Base-by-base conservation (phyloP, 1,284 basidiomycete genomes). In the Fomitopsis palustris region DNA sequence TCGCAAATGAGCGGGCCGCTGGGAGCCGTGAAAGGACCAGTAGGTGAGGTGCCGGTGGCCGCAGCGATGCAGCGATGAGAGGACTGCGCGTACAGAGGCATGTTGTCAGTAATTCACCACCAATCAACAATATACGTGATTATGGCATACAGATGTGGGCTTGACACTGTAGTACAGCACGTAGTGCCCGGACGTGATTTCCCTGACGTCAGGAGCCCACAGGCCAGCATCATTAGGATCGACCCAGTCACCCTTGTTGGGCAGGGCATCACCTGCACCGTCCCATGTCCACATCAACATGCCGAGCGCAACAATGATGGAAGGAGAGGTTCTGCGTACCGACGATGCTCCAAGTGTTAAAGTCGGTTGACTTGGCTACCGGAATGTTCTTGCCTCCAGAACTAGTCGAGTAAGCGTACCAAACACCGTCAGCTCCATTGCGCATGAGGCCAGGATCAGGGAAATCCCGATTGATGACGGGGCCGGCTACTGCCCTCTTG, bases 1-100 rank as follows among this genome's bases (percentile, higher is more conserved):
- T 64, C 60, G 55, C 66, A 67, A 31, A 61, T 59, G 42, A 68
- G 60, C 1, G 66, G 60, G 8, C 58, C 49, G 9, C 58, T 37
- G n/a, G 59, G 53, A 1, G 66, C 65, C 12, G 61, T 64, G 58
- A 63, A 68, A 12, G 66, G 66, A 4, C 67, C 67, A 2, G 58
- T 54, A 19, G 63, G 58, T 35, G 29, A 60, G 2, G 57, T 58
- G 4, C 63, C 62, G 5, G 66, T 67, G 16, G 67, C 64, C 14
- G 61, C 62, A 16, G 62, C 66, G 25, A 67, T 58, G 51, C 67
- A 67, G 31, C 56, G 56, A 27, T 66, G 66, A 4, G 56, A 51
- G 14, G 66, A 63, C 29, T 61, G 45, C 61, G 52, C 56, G 68
- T 19, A 35, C 56, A 57, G 6, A 19, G 37, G 45, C 17, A 45